phyloP scores from a whole-genome alignment of 768 basidiomycete genomes.

The Scleroderma citrinum region DNA sequence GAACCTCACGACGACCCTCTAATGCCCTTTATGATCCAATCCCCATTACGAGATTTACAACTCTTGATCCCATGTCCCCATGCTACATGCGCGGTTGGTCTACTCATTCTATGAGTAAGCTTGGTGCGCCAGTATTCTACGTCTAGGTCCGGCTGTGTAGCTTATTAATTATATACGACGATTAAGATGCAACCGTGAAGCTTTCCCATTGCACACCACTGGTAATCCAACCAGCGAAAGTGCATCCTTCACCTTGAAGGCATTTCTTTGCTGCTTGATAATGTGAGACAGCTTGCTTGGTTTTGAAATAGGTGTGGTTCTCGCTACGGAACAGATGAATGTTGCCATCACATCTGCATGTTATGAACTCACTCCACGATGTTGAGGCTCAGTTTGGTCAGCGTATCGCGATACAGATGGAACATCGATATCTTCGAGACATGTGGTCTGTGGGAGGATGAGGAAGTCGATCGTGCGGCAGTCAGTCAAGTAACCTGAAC shows the following conservation, averaged over 20 bases:
- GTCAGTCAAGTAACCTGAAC: conserved; percentile 43
- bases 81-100: background rate
- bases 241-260: conserved; percentile 38
- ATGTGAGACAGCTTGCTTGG: conserved; percentile 35
- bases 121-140: too few relatives aligned
- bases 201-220: conserved; percentile 50
- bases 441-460: conserved; percentile 35
- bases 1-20: conserved; percentile 8
- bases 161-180: background rate
- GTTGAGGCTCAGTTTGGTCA: conserved; percentile 10
- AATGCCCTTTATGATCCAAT: conserved; percentile 11
- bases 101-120: background rate
- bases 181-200: conserved; percentile 31
- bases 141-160: too few relatives aligned
- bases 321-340: conserved; percentile 7
- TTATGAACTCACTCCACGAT: conserved; percentile 9
- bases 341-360: background rate
- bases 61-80: background rate
- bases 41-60: conserved; percentile 6
- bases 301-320: conserved; percentile 38
- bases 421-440: conserved; percentile 52
- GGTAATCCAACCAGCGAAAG: conserved; percentile 59
- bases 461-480: background rate
- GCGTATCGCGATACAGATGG: conserved; percentile 34
- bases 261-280: conserved; percentile 49